Conservation (phyloP, 2,329 filamentous ascomycete genomes). For the Beauveria scarabaeidicola region DNA sequence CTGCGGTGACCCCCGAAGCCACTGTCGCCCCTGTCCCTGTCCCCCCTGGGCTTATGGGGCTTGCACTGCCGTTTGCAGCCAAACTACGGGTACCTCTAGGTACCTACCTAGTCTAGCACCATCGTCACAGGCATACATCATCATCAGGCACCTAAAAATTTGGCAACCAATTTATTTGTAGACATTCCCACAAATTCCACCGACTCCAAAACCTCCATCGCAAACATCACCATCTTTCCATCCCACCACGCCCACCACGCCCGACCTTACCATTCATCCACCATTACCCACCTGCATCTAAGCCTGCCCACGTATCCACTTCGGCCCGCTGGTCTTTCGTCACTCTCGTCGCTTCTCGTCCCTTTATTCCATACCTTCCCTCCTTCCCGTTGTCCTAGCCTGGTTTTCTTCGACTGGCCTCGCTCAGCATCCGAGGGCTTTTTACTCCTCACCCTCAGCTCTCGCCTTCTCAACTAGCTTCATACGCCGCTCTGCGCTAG, state of each 20-base stretch:
- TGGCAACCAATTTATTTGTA: neutral
- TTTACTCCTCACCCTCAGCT: neutral
- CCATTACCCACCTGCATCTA: neutral
- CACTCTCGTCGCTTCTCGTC: neutral
- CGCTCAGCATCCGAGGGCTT: neutral
- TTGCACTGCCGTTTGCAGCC: neutral
- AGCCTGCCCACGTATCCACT: slow-evolving; percentile 2
- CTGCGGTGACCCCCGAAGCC: neutral
- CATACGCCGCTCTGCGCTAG: neutral
- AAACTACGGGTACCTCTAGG: neutral
- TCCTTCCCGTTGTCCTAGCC: neutral
- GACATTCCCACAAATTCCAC: neutral
- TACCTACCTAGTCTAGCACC: no score
- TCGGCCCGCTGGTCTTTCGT: slow-evolving; percentile 7
- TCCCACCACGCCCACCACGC: neutral
- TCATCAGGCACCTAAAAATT: neutral
- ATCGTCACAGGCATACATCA: neutral
- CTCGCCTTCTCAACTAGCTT: neutral
- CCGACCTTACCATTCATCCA: neutral
- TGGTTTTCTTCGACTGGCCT: neutral
- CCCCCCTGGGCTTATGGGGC: neutral
- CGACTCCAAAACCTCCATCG: slow-evolving; percentile 4
- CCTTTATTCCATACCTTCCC: neutral
- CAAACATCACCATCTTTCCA: slow-evolving; percentile 6
- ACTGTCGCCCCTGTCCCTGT: neutral